Conservation (phyloP, 176 grass and related monocot genomes). For the Canna indica region DNA sequence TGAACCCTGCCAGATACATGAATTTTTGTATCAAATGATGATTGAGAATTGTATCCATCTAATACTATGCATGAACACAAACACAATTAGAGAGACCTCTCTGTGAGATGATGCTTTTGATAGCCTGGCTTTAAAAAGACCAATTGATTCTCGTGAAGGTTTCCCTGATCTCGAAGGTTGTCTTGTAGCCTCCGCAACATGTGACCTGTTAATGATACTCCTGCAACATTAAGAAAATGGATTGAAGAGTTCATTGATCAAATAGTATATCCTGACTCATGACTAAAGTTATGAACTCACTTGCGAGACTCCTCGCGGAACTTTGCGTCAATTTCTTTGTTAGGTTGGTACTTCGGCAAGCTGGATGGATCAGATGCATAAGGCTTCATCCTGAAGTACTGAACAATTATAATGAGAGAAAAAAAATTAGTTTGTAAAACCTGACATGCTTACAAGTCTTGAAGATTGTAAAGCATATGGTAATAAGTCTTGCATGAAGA, state of each 20-base stretch:
- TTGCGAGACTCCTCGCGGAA: slow-evolving; percentile 23
- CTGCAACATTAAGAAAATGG: slow-evolving; percentile 4
- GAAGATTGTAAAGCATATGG: not conserved
- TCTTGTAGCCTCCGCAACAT: slow-evolving; percentile 9
- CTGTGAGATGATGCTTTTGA: slow-evolving; percentile 12
- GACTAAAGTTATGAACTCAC: not conserved
- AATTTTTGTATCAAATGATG: not conserved
- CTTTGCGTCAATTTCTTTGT: slow-evolving; percentile 92
- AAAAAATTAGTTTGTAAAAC: slow-evolving; percentile 7
- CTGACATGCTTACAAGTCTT: not conserved
- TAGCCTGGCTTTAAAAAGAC: no score
- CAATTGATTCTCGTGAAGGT: slow-evolving; percentile 15
- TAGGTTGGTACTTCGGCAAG: slow-evolving; percentile 77
- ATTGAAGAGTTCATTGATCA: not conserved
- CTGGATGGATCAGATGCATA: slow-evolving; percentile 54
- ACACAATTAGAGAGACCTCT: slow-evolving; percentile 23
- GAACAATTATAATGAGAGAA: slow-evolving; percentile 11
- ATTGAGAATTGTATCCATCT: no score
- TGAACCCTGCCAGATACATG: slow-evolving; percentile 2
- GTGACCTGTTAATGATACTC: slow-evolving; percentile 14
- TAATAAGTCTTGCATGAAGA: not conserved
- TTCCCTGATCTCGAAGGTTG: slow-evolving; percentile 10
- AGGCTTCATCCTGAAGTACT: slow-evolving; percentile 68
- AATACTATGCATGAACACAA: not conserved
- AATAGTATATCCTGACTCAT: not conserved